Evolutionary conservation across 2,329 filamentous ascomycete genomes (phyloP).

Genomic region (Sclerotinia spermophila): DNA sequence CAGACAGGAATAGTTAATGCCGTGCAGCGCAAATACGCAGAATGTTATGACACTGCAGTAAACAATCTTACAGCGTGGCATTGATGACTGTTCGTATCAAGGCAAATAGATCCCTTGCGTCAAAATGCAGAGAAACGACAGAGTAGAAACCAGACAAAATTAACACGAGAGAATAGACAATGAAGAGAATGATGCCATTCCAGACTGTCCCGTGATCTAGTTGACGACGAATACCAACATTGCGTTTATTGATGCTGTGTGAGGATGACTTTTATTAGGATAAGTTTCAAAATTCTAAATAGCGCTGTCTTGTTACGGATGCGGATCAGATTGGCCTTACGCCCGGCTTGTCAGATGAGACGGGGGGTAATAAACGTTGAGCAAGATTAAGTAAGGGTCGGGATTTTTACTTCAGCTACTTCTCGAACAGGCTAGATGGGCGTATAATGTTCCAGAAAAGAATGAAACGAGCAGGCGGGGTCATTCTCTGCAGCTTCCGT

Average conservation of each 20-base stretch:
- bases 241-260: neutral
- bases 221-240: neutral
- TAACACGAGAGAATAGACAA: neutral
- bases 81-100: conserved; percentile 2
- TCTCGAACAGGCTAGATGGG: neutral
- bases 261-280: neutral
- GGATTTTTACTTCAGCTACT: neutral
- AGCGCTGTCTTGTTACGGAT: neutral
- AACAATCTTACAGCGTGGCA: neutral
- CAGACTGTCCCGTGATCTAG: neutral
- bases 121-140: neutral
- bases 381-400: neutral
- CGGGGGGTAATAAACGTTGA: conserved; percentile 9
- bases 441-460: conserved; percentile 9
- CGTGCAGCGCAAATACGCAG: neutral
- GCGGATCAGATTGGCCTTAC: conserved; percentile 2
- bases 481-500: neutral
- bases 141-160: neutral
- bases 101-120: neutral
- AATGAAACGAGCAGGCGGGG: neutral
- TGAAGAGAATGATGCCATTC: neutral
- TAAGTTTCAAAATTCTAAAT: neutral
- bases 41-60: conserved; percentile 4
- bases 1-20: neutral
- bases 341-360: conserved; percentile 7